These are phyloP conservation scores for Raffaelea deltoideospora DNA, from an alignment of 2,329 filamentous ascomycete species.

Conservation along the genomic window DNA sequence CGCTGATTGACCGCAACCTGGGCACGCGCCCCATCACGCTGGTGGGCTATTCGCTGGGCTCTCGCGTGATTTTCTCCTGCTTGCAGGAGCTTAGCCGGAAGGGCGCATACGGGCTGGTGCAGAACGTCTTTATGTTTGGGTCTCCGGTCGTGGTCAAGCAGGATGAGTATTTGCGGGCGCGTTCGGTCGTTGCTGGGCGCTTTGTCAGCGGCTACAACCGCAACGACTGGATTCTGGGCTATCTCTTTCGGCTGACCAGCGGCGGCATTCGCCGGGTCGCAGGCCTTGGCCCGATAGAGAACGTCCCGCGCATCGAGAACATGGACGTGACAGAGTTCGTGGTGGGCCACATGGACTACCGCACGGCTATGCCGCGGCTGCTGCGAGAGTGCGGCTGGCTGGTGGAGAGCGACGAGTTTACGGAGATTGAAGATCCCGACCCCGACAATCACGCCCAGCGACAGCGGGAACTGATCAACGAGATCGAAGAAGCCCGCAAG, in stretches of 20 bases:
- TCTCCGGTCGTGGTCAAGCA: constrained; percentile 82
- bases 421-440: constrained; percentile 92
- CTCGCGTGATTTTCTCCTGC: constrained; percentile 84
- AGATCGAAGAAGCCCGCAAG: constrained; percentile 88
- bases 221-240: constrained; percentile 95
- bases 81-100: constrained; percentile 72
- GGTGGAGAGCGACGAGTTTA: constrained; percentile 86
- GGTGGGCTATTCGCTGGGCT: constrained; percentile 85
- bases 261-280: constrained; percentile 83
- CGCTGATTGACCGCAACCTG: constrained; percentile 78
- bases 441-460: constrained; percentile 80
- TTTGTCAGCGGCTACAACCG: constrained; percentile 90
- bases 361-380: constrained; percentile 76
- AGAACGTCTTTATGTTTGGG: constrained; percentile 92
- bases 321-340: constrained; percentile 76
- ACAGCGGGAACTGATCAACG: constrained; percentile 85
- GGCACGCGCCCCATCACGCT: constrained; percentile 85
- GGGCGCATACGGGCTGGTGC: constrained; percentile 72
- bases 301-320: constrained; percentile 73
- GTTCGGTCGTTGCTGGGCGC: constrained; percentile 75
- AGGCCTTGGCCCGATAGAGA: constrained; percentile 63
- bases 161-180: constrained; percentile 72
- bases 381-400: constrained; percentile 80
- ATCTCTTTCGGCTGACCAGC: constrained; percentile 86
- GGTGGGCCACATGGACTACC: constrained; percentile 91